Percentiles rank a stretch among this genome's conserved stretches.
phyloP scores from a whole-genome alignment of 257 asterid genomes.

The Lithospermum erythrorhizon region DNA sequence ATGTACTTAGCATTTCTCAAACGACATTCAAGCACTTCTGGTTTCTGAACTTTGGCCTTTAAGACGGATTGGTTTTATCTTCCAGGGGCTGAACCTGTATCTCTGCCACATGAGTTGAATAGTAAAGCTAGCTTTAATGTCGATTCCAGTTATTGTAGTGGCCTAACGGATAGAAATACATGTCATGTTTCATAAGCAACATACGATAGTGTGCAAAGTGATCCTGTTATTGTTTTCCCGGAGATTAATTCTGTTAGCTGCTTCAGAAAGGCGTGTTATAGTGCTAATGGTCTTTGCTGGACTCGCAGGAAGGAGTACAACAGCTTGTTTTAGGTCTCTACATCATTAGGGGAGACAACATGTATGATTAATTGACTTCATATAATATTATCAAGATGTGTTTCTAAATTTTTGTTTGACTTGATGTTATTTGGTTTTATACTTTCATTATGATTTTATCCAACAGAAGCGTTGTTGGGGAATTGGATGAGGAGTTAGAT shows the following conservation, averaged over 20 bases:
- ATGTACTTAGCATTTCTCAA: background rate
- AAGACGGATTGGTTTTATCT: background rate
- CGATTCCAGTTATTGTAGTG: no score
- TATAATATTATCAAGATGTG: background rate
- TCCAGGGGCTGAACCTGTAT: no score
- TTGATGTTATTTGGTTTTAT: background rate
- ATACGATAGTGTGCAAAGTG: background rate
- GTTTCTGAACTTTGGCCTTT: background rate
- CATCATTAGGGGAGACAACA: constrained; percentile 95
- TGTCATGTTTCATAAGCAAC: background rate
- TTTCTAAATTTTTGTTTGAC: background rate
- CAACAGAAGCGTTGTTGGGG: constrained; percentile 85
- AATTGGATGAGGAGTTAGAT: constrained; percentile 86
- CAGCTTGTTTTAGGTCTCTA: constrained; percentile 96
- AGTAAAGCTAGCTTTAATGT: background rate
- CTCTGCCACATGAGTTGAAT: background rate
- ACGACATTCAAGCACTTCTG: background rate
- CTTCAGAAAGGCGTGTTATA: background rate
- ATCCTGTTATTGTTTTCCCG: background rate
- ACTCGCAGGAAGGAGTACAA: constrained; percentile 85
- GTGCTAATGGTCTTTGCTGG: constrained; percentile 2
- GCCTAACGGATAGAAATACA: background rate
- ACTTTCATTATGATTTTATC: constrained; percentile 1
- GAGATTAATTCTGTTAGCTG: background rate
- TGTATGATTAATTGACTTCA: constrained; percentile 32